A percentile compares a stretch with the other conserved stretches of the same genome.
Evolutionary conservation across 2,329 filamentous ascomycete species (phyloP).

Genomic region (Aspergillus japonicus): DNA sequence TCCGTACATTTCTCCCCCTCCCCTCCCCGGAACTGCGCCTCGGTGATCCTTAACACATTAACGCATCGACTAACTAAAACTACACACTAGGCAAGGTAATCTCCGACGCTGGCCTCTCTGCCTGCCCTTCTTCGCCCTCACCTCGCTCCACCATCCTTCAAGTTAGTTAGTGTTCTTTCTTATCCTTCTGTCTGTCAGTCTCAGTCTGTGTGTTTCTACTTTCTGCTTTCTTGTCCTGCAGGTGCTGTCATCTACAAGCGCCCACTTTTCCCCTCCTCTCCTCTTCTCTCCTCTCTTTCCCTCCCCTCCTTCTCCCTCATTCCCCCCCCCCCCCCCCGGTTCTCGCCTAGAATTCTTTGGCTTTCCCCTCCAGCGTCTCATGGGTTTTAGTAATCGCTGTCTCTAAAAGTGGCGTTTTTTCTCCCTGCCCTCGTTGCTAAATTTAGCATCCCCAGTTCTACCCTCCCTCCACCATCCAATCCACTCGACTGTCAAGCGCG

Average conservation of each 20-base stretch:
- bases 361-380: conserved; percentile 3
- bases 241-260: conserved; percentile 14
- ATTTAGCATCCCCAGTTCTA: conserved; percentile 32
- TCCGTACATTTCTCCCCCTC: conserved; percentile 10
- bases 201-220: background rate
- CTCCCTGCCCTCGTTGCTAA: conserved; percentile 29
- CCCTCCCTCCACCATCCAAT: conserved; percentile 17
- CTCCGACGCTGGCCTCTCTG: conserved; percentile 14
- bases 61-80: conserved; percentile 19
- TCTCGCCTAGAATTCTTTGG: background rate
- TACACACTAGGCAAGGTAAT: conserved; percentile 21
- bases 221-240: conserved; percentile 7
- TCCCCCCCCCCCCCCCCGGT: conserved; percentile 1
- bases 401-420: conserved; percentile 28
- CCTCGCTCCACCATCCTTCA: conserved; percentile 4
- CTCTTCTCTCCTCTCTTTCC: background rate
- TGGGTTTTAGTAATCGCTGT: conserved; percentile 17
- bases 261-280: conserved; percentile 12
- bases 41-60: conserved; percentile 30
- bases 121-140: background rate
- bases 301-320: conserved; percentile 3
- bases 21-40: conserved; percentile 21
- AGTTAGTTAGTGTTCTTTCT: background rate
- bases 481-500: conserved; percentile 18
- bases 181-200: conserved; percentile 1